Conservation (phyloP, 306 rosid genomes). For the Spatholobus suberectus region DNA sequence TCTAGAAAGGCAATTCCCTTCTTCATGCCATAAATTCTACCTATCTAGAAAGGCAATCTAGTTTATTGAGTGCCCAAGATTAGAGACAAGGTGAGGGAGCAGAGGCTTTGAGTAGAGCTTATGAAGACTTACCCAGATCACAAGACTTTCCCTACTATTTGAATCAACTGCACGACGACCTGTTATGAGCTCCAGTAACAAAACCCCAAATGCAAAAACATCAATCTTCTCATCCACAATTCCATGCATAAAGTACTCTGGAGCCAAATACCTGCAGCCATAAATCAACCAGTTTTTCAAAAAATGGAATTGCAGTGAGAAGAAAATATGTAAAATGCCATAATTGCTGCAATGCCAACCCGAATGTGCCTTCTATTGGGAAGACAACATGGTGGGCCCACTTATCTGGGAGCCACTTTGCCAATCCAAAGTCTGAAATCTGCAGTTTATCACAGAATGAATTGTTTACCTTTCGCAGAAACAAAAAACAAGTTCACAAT, state of each 20-base stretch:
- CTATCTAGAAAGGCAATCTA: not conserved
- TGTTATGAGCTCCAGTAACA: constrained; percentile 78
- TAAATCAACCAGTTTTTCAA: constrained; percentile 9
- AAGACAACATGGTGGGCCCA: constrained; percentile 86
- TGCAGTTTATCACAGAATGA: constrained; percentile 33
- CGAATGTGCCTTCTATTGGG: constrained; percentile 95
- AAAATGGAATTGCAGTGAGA: not conserved
- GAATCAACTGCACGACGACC: constrained; percentile 91
- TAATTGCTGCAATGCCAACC: constrained; percentile 53
- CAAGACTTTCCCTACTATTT: constrained; percentile 77
- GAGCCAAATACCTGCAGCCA: constrained; percentile 75
- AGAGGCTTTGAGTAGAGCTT: not conserved
- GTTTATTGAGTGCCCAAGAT: not conserved
- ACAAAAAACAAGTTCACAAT: not conserved
- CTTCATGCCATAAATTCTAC: not conserved
- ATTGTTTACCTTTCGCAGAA: not conserved
- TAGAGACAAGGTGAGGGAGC: not conserved
- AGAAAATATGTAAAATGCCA: not conserved
- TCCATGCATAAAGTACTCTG: constrained; percentile 94
- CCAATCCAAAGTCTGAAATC: constrained; percentile 91
- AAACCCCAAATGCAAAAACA: constrained; percentile 80
- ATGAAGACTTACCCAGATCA: constrained; percentile 72
- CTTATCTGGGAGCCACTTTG: constrained; percentile 92
- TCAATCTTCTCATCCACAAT: constrained; percentile 80
- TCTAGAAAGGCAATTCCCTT: not conserved